Evolutionary conservation across 2,329 filamentous ascomycete species (phyloP).

Genomic region (Ophidiomyces ophidiicola): DNA sequence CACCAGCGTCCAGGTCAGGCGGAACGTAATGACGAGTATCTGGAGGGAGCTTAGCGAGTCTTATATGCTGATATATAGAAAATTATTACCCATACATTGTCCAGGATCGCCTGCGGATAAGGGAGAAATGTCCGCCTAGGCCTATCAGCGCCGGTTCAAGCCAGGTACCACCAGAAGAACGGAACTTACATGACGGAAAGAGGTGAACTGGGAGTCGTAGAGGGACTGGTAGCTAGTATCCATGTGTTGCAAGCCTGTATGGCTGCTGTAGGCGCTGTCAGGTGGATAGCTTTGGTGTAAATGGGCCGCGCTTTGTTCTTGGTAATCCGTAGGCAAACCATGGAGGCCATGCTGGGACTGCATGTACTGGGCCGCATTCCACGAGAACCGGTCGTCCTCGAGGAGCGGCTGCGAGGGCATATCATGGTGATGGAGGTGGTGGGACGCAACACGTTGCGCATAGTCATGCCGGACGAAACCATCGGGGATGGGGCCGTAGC

Average conservation of each 20-base stretch:
- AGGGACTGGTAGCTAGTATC: conserved; percentile 4
- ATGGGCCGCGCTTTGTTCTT: neutral
- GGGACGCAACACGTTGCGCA: neutral
- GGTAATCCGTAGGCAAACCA: neutral
- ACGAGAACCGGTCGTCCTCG: conserved; percentile 3
- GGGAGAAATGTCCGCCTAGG: conserved; percentile 3
- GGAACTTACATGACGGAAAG: conserved; percentile 11
- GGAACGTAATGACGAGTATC: conserved; percentile 5
- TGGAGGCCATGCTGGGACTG: neutral
- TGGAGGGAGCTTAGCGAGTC: conserved; percentile 11
- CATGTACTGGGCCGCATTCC: conserved; percentile 6
- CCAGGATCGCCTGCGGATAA: conserved; percentile 6
- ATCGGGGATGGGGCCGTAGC: conserved; percentile 1
- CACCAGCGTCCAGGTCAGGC: neutral
- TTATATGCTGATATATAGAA: conserved; percentile 8
- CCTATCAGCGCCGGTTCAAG: neutral
- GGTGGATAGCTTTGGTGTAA: conserved; percentile 3
- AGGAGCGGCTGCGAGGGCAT: neutral
- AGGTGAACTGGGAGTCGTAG: conserved; percentile 8
- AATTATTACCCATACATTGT: conserved; percentile 12
- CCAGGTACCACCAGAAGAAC: neutral
- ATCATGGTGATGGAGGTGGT: neutral
- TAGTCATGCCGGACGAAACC: conserved; percentile 4
- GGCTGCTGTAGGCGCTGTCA: neutral
- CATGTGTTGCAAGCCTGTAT: neutral